Base-by-base conservation (phyloP, 805 yeast genomes). In the Teunomyces funiuensis region DNA sequence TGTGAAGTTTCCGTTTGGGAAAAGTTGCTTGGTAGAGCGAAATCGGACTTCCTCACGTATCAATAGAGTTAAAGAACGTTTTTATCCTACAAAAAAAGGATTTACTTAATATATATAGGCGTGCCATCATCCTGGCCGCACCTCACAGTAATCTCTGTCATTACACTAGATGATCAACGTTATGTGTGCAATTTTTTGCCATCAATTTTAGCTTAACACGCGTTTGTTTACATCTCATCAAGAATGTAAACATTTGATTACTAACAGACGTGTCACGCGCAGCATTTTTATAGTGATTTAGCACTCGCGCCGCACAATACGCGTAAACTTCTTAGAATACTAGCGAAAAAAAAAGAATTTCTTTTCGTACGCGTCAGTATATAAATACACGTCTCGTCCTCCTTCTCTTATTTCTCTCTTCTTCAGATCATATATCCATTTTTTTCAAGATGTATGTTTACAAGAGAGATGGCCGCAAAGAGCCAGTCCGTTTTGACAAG, bases 401-500 rank as follows among this genome's bases (percentile, higher is more conserved):
- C 22, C 37, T 18, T 22, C 33, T n/a, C 16, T 16, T 10, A 17
- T 14, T 14, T 28, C 36, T 16, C 16, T 33, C 33, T 19, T 20
- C 27, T 27, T 40, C 17, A 22, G 17, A 13, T 20, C 37, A 31
- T 23, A 18, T 13, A 18, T 16, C n/a, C 15, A 14, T 19, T 30
- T 27, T 9, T 20, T 16, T 8, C 18, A 51, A 40, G 36, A 88
- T 88, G 95, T 87, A 79, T 66, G 96, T 89, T 55, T 77, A 73
- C 61, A 88, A 88, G 65, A 83, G 96, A 80, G 95, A 88, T 71
- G 97, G 97, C 53, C 91, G 84, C 65, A 81, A 83, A 66, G 97
- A 89, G 71, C 93, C 91, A 28, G 97, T 90, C 45, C 85, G 90
- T 63, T 90, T 90, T 66, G 97, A 90, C 67, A 90, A 91, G 68